A percentile compares a stretch with the other conserved stretches of the same genome.
Evolutionary conservation across 441 rosid species (phyloP).

Genomic region (Populus hybrid): DNA sequence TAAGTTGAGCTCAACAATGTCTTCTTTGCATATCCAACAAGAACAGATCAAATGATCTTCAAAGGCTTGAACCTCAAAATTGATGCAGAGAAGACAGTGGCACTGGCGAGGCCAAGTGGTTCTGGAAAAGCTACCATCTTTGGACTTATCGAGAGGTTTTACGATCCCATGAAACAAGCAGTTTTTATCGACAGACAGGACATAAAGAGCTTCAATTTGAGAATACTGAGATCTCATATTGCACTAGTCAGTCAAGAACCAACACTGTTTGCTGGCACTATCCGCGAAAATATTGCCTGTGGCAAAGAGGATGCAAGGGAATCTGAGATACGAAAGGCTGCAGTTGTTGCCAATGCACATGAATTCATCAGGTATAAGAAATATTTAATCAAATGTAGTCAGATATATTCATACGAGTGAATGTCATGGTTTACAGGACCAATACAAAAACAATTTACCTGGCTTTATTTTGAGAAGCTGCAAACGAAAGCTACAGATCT

Average conservation of each 20-base stretch:
- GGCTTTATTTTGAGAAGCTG: too few relatives aligned
- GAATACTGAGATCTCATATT: slow-evolving; percentile 45
- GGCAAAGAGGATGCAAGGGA: slow-evolving; percentile 43
- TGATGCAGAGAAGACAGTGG: slow-evolving; percentile 48
- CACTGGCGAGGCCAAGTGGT: slow-evolving; percentile 60
- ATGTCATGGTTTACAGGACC: not conserved
- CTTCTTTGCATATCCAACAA: slow-evolving; percentile 55
- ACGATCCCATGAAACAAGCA: slow-evolving; percentile 50
- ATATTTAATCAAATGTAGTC: not conserved
- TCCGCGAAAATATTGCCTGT: slow-evolving; percentile 51
- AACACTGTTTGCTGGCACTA: slow-evolving; percentile 59
- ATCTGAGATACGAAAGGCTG: slow-evolving; percentile 51
- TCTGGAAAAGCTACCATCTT: slow-evolving; percentile 63
- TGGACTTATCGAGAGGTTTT: slow-evolving; percentile 58
- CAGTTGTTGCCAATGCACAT: slow-evolving; percentile 54
- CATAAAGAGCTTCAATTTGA: slow-evolving; percentile 43
- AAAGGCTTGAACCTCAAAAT: slow-evolving; percentile 48
- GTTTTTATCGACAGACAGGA: slow-evolving; percentile 45
- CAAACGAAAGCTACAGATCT: not conserved
- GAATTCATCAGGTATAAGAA: slow-evolving; percentile 56
- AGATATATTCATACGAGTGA: not conserved
- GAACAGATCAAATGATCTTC: slow-evolving; percentile 55
- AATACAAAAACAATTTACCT: too few relatives aligned
- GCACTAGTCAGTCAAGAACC: slow-evolving; percentile 73
- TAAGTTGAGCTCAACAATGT: slow-evolving; percentile 47